A percentile compares a stretch with the other conserved stretches of the same genome.
Evolutionary conservation across 345 rosid genomes (phyloP).

Genomic region (Ceriops decandra): DNA sequence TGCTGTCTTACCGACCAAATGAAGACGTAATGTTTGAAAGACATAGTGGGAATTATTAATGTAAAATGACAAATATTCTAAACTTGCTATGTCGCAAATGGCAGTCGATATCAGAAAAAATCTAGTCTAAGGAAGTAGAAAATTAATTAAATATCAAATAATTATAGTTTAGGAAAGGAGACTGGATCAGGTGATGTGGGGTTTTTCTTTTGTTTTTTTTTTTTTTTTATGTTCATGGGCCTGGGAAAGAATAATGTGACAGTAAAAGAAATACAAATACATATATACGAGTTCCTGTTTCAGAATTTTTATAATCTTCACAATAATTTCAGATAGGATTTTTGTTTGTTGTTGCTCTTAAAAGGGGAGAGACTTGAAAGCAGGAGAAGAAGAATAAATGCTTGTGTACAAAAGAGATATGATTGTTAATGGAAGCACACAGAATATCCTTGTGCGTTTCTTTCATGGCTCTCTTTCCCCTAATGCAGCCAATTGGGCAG

Average conservation of each 20-base stretch:
- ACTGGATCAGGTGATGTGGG: neutral
- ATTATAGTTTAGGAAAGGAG: neutral
- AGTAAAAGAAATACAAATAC: neutral
- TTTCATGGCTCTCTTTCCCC: conserved; percentile 10
- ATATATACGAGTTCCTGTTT: conserved; percentile 17
- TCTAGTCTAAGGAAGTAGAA: neutral
- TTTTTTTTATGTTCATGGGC: neutral
- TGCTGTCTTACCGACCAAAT: neutral
- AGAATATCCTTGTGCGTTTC: conserved; percentile 25
- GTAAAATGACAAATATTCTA: neutral
- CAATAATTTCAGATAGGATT: conserved; percentile 17
- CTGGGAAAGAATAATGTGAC: neutral
- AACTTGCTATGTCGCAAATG: too few species aligned
- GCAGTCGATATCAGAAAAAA: too few species aligned
- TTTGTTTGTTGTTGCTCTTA: conserved; percentile 13
- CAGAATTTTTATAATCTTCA: conserved; percentile 17
- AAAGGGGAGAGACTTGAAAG: conserved; percentile 9
- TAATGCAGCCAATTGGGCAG: conserved; percentile 26
- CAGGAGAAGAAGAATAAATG: conserved; percentile 27
- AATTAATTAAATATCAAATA: neutral
- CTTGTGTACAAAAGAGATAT: conserved; percentile 24
- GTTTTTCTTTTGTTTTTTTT: neutral
- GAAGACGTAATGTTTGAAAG: neutral
- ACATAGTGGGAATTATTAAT: neutral
- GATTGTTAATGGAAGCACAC: conserved; percentile 24